phyloP scores from a whole-genome alignment of 352 stramenopile genomes.

The Phytophthora pistaciae region DNA sequence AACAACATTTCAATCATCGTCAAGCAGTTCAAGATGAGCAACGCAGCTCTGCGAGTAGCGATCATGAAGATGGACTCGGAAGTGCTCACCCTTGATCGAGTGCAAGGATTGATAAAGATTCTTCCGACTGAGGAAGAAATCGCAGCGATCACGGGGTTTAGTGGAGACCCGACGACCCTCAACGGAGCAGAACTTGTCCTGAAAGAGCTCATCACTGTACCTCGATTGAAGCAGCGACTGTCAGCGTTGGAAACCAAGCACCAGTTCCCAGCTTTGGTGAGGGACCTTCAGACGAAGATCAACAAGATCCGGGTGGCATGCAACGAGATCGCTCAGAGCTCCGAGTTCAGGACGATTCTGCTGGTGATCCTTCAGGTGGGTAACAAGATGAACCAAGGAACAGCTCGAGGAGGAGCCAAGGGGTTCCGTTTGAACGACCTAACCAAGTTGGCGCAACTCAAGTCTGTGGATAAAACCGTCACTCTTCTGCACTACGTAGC shows the following conservation, averaged over 20 bases:
- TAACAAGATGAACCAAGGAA: conserved; percentile 91
- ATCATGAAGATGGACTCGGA: conserved; percentile 86
- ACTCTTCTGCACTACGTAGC: conserved; percentile 83
- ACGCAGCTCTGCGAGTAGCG: conserved; percentile 77
- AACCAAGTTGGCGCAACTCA: conserved; percentile 76
- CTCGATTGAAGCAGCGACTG: conserved; percentile 71
- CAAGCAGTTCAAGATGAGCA: conserved; percentile 95
- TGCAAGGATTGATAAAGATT: conserved; percentile 88
- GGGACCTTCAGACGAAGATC: conserved; percentile 77
- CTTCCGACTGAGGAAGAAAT: conserved; percentile 92
- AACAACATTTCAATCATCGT: conserved; percentile 98
- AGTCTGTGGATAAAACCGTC: conserved; percentile 64
- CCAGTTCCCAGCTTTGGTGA: conserved; percentile 68
- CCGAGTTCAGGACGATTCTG: conserved; percentile 77
- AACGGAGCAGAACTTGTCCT: conserved; percentile 84
- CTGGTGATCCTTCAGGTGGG: conserved; percentile 81
- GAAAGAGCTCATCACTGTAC: conserved; percentile 83
- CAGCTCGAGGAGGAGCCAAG: conserved; percentile 68
- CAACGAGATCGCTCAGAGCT: conserved; percentile 65
- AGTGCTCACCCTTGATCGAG: conserved; percentile 82
- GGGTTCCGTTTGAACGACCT: conserved; percentile 76
- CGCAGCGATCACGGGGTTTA: conserved; percentile 65
- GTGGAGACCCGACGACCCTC: conserved; percentile 66
- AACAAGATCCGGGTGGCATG: conserved; percentile 66
- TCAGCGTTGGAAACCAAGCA: conserved; percentile 68